Conservation (phyloP, 768 basidiomycete species). For the Suillus americanus region DNA sequence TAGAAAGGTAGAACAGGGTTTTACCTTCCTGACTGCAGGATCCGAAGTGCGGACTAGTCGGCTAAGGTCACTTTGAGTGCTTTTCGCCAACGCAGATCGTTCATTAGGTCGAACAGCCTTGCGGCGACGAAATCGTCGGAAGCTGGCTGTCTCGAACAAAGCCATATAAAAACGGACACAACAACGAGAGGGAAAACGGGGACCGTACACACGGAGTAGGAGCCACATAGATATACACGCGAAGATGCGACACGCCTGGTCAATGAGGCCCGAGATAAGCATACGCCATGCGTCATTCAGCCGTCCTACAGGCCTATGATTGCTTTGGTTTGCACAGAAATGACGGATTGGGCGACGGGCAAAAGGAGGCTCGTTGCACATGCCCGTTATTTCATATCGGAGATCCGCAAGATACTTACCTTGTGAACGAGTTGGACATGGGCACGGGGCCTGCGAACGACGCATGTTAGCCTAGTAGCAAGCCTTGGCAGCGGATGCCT, state of each 20-base stretch:
- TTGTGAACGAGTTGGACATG: neutral
- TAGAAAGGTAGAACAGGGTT: constrained; percentile 10
- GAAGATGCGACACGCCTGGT: constrained; percentile 19
- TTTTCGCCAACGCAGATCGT: constrained; percentile 35
- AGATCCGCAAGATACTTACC: neutral
- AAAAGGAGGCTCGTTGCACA: neutral
- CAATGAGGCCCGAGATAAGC: constrained; percentile 15
- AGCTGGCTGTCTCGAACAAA: constrained; percentile 34
- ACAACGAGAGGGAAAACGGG: constrained; percentile 14
- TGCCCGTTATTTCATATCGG: neutral
- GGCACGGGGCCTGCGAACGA: neutral
- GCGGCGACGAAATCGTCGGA: constrained; percentile 38
- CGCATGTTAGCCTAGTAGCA: neutral
- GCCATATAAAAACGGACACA: constrained; percentile 11
- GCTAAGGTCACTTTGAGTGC: constrained; percentile 69
- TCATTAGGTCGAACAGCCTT: constrained; percentile 51
- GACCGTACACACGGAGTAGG: neutral
- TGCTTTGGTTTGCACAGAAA: neutral
- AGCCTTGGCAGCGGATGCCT: neutral
- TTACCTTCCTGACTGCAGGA: constrained; percentile 56
- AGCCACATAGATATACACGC: constrained; percentile 20
- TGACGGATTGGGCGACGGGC: constrained; percentile 1
- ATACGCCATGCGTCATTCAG: neutral
- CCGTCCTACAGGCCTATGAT: neutral
- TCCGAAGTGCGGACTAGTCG: constrained; percentile 63